Base-by-base conservation (phyloP, 345 rosid genomes). In the Draba incana region DNA sequence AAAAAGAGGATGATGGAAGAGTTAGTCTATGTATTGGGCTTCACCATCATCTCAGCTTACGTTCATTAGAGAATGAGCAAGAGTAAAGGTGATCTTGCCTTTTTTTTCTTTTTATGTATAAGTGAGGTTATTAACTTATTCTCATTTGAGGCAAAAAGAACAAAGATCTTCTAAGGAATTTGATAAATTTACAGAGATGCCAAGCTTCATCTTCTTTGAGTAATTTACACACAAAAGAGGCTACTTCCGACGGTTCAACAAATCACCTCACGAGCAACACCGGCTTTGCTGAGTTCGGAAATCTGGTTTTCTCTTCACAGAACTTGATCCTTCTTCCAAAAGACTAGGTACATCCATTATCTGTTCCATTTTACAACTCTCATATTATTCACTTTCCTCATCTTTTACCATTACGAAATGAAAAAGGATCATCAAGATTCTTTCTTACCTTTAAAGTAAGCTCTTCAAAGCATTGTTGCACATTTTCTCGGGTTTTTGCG, bases 341-440 rank as follows among this genome's bases (percentile, higher is more conserved):
- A 94, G 80, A 69, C 81, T 80, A 45, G 99, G 96, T 31, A 78
- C 91, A 49, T 90, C 96, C 58, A 87, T 72, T 63, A 90, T 84
- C 99, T 93, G 68, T 63, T 62, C 48, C 54, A 58, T 25, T 42
- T 45, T 54, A 41, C 44, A 61, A 13, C 11, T 11, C 53, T 54
- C 42, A 6, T 38, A 20, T 59, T 8, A 39, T 16, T 44, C 28
- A 13, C 31, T 8, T 14, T 14, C 8, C 9, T 12, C 28, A 13
- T 48, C 53, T 39, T 48, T 1, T 2, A 20, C 10, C 24, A 12
- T 12, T 41, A 12, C 16, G 11, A 43, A 58, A 50, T 16, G 10
- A 31, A 64, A 59, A 64, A 57, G 37, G 57, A 51, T 48, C 39
- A 33, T 27, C 38, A 55, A 71, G 58, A 20, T 44, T 44, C 8